Conservation (phyloP, 2,329 filamentous ascomycete genomes). For the Aureobasidium sp. region DNA sequence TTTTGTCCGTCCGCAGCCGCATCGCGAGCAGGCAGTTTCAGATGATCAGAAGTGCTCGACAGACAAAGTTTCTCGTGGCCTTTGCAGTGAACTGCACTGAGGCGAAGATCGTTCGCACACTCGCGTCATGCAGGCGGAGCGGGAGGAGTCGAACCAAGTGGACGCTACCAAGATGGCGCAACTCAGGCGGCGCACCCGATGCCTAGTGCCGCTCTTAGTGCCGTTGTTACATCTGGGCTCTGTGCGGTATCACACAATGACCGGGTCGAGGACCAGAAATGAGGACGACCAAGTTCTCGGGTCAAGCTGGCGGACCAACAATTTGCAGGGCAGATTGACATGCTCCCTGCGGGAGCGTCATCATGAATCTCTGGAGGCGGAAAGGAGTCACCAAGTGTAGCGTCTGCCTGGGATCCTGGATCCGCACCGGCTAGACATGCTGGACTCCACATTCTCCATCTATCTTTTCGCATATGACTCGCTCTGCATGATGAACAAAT, state of each 20-base stretch:
- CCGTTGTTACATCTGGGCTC: conserved; percentile 10
- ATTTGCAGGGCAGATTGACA: conserved; percentile 15
- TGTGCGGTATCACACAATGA: conserved; percentile 16
- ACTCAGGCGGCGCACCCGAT: conserved; percentile 14
- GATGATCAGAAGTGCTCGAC: not conserved
- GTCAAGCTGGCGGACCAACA: conserved; percentile 13
- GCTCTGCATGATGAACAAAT: conserved; percentile 3
- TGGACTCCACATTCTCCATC: conserved; percentile 14
- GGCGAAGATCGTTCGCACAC: conserved; percentile 16
- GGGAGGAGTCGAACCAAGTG: conserved; percentile 13
- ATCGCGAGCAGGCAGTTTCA: conserved; percentile 11
- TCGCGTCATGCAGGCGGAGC: conserved; percentile 15
- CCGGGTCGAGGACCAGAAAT: conserved; percentile 15
- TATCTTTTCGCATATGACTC: conserved; percentile 8
- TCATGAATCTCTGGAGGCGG: conserved; percentile 10
- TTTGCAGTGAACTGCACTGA: conserved; percentile 13
- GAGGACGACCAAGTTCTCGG: conserved; percentile 15
- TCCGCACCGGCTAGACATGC: conserved; percentile 10
- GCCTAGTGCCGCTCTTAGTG: conserved; percentile 11
- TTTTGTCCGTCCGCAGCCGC: not conserved
- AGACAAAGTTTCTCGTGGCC: conserved; percentile 15
- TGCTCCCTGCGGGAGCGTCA: conserved; percentile 14
- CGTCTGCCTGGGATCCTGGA: conserved; percentile 2
- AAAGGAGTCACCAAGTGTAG: conserved; percentile 8
- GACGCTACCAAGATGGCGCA: conserved; percentile 15